phyloP scores from a whole-genome alignment of 176 grass and related monocot genomes.

The Aegilops umbellulata region DNA sequence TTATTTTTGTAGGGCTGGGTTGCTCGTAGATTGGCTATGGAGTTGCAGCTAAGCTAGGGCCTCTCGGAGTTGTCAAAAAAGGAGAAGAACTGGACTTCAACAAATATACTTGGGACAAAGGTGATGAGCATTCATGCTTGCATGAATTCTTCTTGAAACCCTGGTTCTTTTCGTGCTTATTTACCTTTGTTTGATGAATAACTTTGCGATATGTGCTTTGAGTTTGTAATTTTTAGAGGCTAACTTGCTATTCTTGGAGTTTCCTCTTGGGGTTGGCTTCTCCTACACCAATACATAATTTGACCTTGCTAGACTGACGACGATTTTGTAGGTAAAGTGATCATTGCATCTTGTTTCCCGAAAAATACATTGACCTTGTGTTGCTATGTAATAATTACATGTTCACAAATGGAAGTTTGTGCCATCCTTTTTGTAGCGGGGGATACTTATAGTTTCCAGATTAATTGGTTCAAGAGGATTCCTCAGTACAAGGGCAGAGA shows the following conservation, averaged over 20 bases:
- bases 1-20: slow-evolving; percentile 48
- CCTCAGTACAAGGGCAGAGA: neutral
- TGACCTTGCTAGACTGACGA: slow-evolving; percentile 57
- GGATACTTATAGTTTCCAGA: slow-evolving; percentile 65
- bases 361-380: neutral
- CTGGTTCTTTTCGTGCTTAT: neutral
- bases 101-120: slow-evolving; percentile 79
- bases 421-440: slow-evolving; percentile 34
- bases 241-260: slow-evolving; percentile 87
- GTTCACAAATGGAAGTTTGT: neutral
- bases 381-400: neutral
- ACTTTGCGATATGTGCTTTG: neutral
- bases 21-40: slow-evolving; percentile 91
- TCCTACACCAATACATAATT: slow-evolving; percentile 79
- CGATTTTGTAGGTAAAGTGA: slow-evolving; percentile 59
- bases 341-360: neutral
- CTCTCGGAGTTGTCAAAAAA: slow-evolving; percentile 53
- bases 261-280: slow-evolving; percentile 73
- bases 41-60: slow-evolving; percentile 66
- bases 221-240: slow-evolving; percentile 50
- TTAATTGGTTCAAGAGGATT: slow-evolving; percentile 65
- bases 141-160: neutral
- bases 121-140: slow-evolving; percentile 21
- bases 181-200: neutral
- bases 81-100: slow-evolving; percentile 57